Evolutionary conservation across 495 filamentous ascomycete species (phyloP).

Genomic region (Penicillium nucicola): DNA sequence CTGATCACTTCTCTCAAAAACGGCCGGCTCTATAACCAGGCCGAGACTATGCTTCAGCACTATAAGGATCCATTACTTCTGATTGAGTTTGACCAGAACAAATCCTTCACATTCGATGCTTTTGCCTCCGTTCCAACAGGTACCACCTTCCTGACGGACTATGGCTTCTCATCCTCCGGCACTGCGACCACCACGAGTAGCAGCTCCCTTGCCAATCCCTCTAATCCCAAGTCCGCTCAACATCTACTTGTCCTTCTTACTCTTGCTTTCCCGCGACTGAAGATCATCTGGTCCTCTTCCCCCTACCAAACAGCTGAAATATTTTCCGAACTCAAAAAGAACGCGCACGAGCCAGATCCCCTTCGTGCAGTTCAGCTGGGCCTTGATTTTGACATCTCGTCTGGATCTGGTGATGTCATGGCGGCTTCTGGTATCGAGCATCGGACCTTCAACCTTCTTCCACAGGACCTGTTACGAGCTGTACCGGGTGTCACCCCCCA

Average conservation of each 20-base stretch:
- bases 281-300: slow-evolving; percentile 88
- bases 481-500: slow-evolving; percentile 85
- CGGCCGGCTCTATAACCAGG: slow-evolving; percentile 87
- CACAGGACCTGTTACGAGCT: slow-evolving; percentile 82
- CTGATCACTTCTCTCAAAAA: slow-evolving; percentile 87
- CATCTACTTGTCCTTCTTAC: slow-evolving; percentile 90
- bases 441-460: slow-evolving; percentile 59
- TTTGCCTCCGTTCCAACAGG: slow-evolving; percentile 56
- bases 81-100: slow-evolving; percentile 97
- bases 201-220: slow-evolving; percentile 40
- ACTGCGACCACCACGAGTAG: slow-evolving; percentile 51
- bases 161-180: slow-evolving; percentile 64
- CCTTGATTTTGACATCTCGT: slow-evolving; percentile 57
- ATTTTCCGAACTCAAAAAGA: slow-evolving; percentile 87
- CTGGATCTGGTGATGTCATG: slow-evolving; percentile 59
- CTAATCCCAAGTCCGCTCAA: slow-evolving; percentile 70
- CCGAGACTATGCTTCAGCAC: slow-evolving; percentile 89
- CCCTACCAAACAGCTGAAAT: slow-evolving; percentile 98
- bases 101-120: slow-evolving; percentile 92
- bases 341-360: slow-evolving; percentile 85
- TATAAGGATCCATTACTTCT: slow-evolving; percentile 89
- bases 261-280: slow-evolving; percentile 83
- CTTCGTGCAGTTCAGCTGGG: slow-evolving; percentile 80
- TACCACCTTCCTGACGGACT: slow-evolving; percentile 45
- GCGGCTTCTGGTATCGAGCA: slow-evolving; percentile 50